Evolutionary conservation across 2,329 filamentous ascomycete species (phyloP).

Genomic region (Raffaelea deltoideospora): DNA sequence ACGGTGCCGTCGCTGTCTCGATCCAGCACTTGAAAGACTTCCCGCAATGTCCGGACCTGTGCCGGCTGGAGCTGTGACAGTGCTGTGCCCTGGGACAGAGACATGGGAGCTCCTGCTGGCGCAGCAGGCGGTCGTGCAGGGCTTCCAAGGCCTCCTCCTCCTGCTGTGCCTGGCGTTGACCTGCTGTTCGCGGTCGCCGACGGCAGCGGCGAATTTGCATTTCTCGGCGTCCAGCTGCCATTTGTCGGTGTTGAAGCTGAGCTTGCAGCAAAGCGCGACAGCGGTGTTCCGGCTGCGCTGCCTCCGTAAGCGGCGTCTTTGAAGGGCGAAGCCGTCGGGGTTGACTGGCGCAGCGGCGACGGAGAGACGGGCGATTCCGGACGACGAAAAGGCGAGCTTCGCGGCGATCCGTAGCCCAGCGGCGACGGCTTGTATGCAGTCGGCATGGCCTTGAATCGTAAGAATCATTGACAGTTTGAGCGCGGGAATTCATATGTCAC

Average conservation of each 20-base stretch:
- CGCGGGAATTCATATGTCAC: conserved; percentile 2
- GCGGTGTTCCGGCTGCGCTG: conserved; percentile 15
- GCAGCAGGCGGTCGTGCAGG: neutral
- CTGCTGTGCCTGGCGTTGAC: neutral
- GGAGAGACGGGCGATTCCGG: conserved; percentile 51
- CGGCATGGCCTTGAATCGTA: conserved; percentile 42
- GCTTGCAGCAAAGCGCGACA: conserved; percentile 23
- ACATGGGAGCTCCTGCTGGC: neutral
- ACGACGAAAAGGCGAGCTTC: conserved; percentile 49
- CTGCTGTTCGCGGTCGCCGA: conserved; percentile 18
- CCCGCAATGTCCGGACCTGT: conserved; percentile 74
- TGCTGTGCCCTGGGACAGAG: conserved; percentile 32
- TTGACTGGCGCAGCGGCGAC: conserved; percentile 47
- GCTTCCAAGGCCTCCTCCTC: no score
- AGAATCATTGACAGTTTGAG: no score
- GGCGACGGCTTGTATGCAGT: conserved; percentile 55
- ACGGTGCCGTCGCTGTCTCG: conserved; percentile 75
- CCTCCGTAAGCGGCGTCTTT: conserved; percentile 22
- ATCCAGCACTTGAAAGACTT: conserved; percentile 88
- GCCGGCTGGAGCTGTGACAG: conserved; percentile 63
- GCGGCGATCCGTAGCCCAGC: conserved; percentile 54
- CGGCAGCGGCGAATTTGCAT: conserved; percentile 15
- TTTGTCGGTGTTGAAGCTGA: conserved; percentile 23
- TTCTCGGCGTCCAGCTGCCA: conserved; percentile 23
- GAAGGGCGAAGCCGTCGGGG: conserved; percentile 46